These are phyloP conservation scores for Penicillium crustosum DNA, from an alignment of 2,329 filamentous ascomycete species.

Conservation along the genomic window DNA sequence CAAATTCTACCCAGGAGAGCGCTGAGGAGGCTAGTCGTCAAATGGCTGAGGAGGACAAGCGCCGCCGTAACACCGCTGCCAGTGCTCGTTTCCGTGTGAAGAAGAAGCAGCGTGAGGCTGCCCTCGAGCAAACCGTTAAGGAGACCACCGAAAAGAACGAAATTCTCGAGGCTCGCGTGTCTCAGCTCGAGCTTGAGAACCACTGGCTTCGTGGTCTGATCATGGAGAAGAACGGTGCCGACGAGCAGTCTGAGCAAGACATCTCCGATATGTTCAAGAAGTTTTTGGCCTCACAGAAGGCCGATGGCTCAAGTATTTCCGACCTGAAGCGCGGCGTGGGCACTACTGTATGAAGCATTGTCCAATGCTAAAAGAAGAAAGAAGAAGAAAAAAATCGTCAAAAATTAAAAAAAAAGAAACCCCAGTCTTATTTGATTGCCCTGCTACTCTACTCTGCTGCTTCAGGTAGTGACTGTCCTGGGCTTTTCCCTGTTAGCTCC, in stretches of 20 bases:
- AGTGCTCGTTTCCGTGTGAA: slow-evolving; percentile 91
- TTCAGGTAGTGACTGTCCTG: slow-evolving; percentile 7
- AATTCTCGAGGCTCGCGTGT: slow-evolving; percentile 70
- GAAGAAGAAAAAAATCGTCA: slow-evolving; percentile 11
- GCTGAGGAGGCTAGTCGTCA: slow-evolving; percentile 70
- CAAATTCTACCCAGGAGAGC: slow-evolving; percentile 43
- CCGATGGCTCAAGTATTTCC: slow-evolving; percentile 30
- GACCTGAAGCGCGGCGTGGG: slow-evolving; percentile 37
- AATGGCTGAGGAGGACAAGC: slow-evolving; percentile 88
- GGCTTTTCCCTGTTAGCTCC: slow-evolving; percentile 1
- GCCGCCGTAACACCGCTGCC: slow-evolving; percentile 82
- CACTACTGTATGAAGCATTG: slow-evolving; percentile 22
- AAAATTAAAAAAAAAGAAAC: slow-evolving; percentile 15
- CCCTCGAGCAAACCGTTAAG: slow-evolving; percentile 76
- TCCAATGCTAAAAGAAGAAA: slow-evolving; percentile 14
- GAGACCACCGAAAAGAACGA: slow-evolving; percentile 79
- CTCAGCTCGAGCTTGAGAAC: slow-evolving; percentile 76
- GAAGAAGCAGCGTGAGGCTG: slow-evolving; percentile 93
- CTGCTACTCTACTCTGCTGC: slow-evolving; percentile 18
- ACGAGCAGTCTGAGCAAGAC: slow-evolving; percentile 47
- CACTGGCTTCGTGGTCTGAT: slow-evolving; percentile 78
- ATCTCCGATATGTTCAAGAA: slow-evolving; percentile 45
- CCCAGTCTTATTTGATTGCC: slow-evolving; percentile 16
- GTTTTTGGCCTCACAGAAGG: slow-evolving; percentile 39
- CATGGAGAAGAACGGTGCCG: slow-evolving; percentile 68